Percentiles rank a stretch among this genome's conserved stretches.
Evolutionary conservation across 2,329 filamentous ascomycete species (phyloP).

Genomic region (Drechslera avenae): DNA sequence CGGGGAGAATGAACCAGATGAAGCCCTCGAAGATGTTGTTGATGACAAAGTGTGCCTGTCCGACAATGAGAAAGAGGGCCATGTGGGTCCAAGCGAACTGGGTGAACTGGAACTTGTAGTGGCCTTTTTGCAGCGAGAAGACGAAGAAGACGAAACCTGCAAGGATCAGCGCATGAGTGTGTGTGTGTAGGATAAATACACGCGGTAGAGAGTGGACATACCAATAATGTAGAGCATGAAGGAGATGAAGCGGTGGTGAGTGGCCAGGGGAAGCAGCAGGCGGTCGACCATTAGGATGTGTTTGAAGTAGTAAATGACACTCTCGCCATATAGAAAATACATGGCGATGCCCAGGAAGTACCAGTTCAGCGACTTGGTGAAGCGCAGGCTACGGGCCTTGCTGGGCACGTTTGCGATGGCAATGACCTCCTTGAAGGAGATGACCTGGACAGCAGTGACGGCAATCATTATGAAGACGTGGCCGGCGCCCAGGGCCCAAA

Average conservation of each 20-base stretch:
- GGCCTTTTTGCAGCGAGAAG: conserved; percentile 87
- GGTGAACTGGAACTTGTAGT: conserved; percentile 98
- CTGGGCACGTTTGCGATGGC: conserved; percentile 95
- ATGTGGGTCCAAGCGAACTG: conserved; percentile 99
- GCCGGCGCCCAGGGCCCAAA: conserved; percentile 88
- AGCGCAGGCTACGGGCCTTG: conserved; percentile 84
- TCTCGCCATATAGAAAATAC: conserved; percentile 99
- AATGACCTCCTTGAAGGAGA: conserved; percentile 99
- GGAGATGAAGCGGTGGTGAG: conserved; percentile 97
- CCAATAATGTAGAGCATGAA: conserved; percentile 98
- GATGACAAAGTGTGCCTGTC: conserved; percentile 99
- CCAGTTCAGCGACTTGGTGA: conserved; percentile 97
- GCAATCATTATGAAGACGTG: conserved; percentile 97
- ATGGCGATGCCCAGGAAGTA: conserved; percentile 98
- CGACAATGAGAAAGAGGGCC: conserved; percentile 96
- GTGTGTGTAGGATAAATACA: no score
- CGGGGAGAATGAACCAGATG: conserved; percentile 99
- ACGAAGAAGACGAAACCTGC: conserved; percentile 98
- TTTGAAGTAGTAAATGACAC: conserved; percentile 99
- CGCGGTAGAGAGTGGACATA: conserved; percentile 54
- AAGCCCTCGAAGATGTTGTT: conserved; percentile 99
- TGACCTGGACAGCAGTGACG: conserved; percentile 90
- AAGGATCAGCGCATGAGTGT: conserved; percentile 30
- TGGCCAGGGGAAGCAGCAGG: conserved; percentile 89
- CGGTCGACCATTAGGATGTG: conserved; percentile 95